phyloP scores from a whole-genome alignment of 75 land plant species.

The Picea glauca region DNA sequence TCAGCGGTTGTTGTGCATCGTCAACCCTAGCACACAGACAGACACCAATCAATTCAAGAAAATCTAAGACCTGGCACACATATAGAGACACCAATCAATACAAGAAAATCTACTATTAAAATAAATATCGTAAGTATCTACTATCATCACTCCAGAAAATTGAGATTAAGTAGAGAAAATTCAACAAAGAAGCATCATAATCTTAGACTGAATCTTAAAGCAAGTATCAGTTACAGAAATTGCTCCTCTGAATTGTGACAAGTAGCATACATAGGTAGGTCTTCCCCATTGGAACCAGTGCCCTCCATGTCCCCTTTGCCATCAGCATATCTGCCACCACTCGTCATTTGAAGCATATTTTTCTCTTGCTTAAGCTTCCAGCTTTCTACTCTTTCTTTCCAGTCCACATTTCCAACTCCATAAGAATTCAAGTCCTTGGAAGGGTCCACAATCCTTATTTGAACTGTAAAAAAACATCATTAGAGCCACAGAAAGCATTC shows the following conservation, averaged over 20 bases:
- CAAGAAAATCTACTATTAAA: not conserved
- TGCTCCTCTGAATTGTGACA: not conserved
- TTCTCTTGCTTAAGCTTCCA: constrained; percentile 85
- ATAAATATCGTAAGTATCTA: not conserved
- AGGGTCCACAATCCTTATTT: constrained; percentile 77
- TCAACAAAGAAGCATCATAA: not conserved
- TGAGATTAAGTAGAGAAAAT: not conserved
- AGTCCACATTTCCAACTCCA: constrained; percentile 82
- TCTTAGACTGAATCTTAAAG: not conserved
- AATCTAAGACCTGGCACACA: not conserved
- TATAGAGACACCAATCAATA: not conserved
- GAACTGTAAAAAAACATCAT: constrained; percentile 36
- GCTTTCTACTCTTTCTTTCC: constrained; percentile 90
- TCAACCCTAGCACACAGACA: constrained; percentile 41
- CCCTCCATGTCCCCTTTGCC: constrained; percentile 78
- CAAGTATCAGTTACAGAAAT: not conserved
- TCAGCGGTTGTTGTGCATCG: constrained; percentile 78
- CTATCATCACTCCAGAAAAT: not conserved
- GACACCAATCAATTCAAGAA: too few species aligned
- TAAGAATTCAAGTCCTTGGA: constrained; percentile 83
- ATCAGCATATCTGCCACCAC: constrained; percentile 44
- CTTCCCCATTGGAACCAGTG: constrained; percentile 78
- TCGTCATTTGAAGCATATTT: constrained; percentile 46
- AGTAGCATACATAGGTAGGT: constrained; percentile 58
- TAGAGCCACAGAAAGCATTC: not conserved